Evolutionary conservation across 345 rosid species (phyloP).

Genomic region (Pugionium dolabratum): DNA sequence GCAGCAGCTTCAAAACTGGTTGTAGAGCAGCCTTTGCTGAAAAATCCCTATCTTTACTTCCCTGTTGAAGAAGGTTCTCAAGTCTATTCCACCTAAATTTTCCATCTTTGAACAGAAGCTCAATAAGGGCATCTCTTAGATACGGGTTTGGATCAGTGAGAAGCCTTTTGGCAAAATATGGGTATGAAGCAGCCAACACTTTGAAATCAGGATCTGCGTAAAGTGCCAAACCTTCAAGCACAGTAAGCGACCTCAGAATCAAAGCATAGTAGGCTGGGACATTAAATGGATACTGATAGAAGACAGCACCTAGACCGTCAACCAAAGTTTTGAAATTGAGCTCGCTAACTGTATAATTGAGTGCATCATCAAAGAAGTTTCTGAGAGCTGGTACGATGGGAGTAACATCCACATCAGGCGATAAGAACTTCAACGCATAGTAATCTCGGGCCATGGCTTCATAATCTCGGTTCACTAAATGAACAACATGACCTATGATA

Average conservation of each 20-base stretch:
- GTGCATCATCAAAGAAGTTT: slow-evolving; percentile 91
- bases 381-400: slow-evolving; percentile 90
- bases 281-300: slow-evolving; percentile 85
- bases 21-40: slow-evolving; percentile 87
- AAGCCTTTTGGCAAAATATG: slow-evolving; percentile 96
- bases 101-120: slow-evolving; percentile 96
- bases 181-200: slow-evolving; percentile 94
- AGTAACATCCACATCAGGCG: slow-evolving; percentile 88
- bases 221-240: slow-evolving; percentile 94
- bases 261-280: slow-evolving; percentile 95
- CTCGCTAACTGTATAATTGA: slow-evolving; percentile 87
- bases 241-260: slow-evolving; percentile 94
- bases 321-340: slow-evolving; percentile 88
- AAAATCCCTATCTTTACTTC: slow-evolving; percentile 91
- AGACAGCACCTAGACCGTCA: slow-evolving; percentile 89
- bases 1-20: slow-evolving; percentile 74
- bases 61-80: slow-evolving; percentile 86
- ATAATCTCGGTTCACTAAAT: slow-evolving; percentile 93
- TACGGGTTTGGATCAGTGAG: slow-evolving; percentile 97
- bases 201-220: slow-evolving; percentile 90
- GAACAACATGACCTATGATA: slow-evolving; percentile 90
- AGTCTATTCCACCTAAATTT: slow-evolving; percentile 96
- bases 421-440: slow-evolving; percentile 77
- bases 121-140: slow-evolving; percentile 93
- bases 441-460: slow-evolving; percentile 99